These are phyloP conservation scores for Teunomyces panamensis DNA, from an alignment of 805 yeast genomes.

Conservation along the genomic window DNA sequence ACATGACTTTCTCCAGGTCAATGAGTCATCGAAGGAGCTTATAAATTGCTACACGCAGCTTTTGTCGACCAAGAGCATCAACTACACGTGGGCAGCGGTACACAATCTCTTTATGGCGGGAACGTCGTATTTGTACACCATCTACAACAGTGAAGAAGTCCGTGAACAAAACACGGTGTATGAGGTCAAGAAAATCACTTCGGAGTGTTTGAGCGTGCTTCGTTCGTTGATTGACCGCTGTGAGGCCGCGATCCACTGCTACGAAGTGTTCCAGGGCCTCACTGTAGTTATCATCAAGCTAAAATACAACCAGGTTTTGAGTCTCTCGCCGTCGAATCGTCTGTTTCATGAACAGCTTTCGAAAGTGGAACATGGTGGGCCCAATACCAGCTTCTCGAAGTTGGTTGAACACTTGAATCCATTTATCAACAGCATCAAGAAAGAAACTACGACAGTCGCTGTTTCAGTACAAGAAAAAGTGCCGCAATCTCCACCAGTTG, in stretches of 20 bases:
- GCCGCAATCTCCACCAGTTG: background rate
- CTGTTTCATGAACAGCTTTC: conserved; percentile 8
- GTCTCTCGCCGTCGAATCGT: conserved; percentile 11
- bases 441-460: background rate
- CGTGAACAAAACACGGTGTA: conserved; percentile 43
- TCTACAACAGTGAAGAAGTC: conserved; percentile 64
- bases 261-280: conserved; percentile 67
- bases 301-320: conserved; percentile 40
- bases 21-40: conserved; percentile 63
- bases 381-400: conserved; percentile 36
- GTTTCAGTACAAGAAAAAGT: background rate
- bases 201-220: conserved; percentile 55
- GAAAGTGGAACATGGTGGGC: conserved; percentile 20
- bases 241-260: conserved; percentile 73
- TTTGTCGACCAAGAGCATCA: conserved; percentile 55
- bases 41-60: conserved; percentile 61
- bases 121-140: conserved; percentile 73
- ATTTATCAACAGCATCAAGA: background rate
- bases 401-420: conserved; percentile 32
- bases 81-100: conserved; percentile 92
- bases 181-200: conserved; percentile 47
- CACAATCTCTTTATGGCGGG: conserved; percentile 89
- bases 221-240: conserved; percentile 64
- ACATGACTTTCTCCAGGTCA: conserved; percentile 54
- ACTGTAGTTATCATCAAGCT: conserved; percentile 68